Percentiles rank a stretch among this genome's conserved stretches.
Conservation (phyloP, 73 alveolate species). For the Tetrahymena elliotti region DNA sequence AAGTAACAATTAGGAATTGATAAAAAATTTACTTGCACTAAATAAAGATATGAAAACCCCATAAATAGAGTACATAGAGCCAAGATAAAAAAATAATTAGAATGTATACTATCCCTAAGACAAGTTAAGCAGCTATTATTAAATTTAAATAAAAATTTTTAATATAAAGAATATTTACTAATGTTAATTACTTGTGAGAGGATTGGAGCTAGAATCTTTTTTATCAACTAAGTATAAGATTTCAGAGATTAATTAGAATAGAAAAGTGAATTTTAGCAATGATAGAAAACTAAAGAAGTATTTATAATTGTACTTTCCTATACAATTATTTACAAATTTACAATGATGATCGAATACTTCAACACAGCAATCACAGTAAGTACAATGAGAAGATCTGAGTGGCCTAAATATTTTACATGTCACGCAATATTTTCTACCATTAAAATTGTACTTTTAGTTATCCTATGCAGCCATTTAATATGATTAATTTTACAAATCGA, state of each 20-base stretch:
- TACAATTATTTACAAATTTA: slow-evolving; percentile 70
- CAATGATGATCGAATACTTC: slow-evolving; percentile 84
- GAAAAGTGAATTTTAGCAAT: neutral
- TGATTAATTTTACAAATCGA: neutral
- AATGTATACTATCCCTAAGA: neutral
- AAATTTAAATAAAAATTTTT: neutral
- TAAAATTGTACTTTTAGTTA: neutral
- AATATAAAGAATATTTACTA: neutral
- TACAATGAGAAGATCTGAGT: slow-evolving; percentile 78
- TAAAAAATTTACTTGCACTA: neutral
- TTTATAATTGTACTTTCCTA: slow-evolving; percentile 77
- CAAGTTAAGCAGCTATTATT: neutral
- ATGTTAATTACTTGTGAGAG: neutral
- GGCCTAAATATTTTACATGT: slow-evolving; percentile 79
- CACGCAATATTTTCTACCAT: slow-evolving; percentile 34
- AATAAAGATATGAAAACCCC: neutral
- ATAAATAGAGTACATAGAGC: neutral
- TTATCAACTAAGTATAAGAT: neutral
- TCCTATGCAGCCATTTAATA: neutral
- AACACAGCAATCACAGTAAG: slow-evolving; percentile 75
- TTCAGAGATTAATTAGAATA: neutral
- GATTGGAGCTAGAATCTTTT: neutral
- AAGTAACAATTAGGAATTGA: neutral
- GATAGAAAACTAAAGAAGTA: slow-evolving; percentile 47
- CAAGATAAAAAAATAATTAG: neutral